phyloP scores from a whole-genome alignment of 768 basidiomycete genomes.

The Auricularia sp. region DNA sequence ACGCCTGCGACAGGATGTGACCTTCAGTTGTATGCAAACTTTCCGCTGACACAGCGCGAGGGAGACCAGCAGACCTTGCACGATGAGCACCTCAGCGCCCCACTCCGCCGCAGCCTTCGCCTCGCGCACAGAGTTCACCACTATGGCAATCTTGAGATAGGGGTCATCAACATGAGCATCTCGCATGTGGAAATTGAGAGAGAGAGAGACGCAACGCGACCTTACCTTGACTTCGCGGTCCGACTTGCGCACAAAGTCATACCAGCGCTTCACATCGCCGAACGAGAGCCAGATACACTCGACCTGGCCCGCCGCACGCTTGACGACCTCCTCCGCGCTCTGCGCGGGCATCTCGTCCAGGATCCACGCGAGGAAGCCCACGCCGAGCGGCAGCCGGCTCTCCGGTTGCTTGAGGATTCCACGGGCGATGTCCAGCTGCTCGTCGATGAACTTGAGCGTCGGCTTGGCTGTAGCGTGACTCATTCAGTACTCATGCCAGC shows the following conservation, averaged over 20 bases:
- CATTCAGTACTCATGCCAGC: not conserved
- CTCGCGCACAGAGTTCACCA: slow-evolving; percentile 51
- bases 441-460: slow-evolving; percentile 29
- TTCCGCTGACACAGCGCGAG: no score
- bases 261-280: slow-evolving; percentile 54
- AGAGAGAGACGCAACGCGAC: not conserved
- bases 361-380: slow-evolving; percentile 68
- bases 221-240: slow-evolving; percentile 23
- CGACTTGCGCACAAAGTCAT: slow-evolving; percentile 46
- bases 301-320: slow-evolving; percentile 44
- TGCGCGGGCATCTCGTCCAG: slow-evolving; percentile 39
- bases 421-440: slow-evolving; percentile 48
- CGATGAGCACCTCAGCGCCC: slow-evolving; percentile 65
- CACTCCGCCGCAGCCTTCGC: slow-evolving; percentile 55
- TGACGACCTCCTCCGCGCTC: slow-evolving; percentile 29
- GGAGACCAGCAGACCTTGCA: slow-evolving; percentile 47
- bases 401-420: slow-evolving; percentile 20
- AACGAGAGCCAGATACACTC: slow-evolving; percentile 70
- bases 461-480: slow-evolving; percentile 37
- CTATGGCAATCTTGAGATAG: slow-evolving; percentile 49
- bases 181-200: no score
- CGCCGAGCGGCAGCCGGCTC: slow-evolving; percentile 46
- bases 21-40: no score
- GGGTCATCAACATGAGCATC: slow-evolving; percentile 9
- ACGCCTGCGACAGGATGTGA: slow-evolving; percentile 35